These are phyloP conservation scores for Auricularia cornea DNA, from an alignment of 768 basidiomycete genomes.

Conservation along the genomic window DNA sequence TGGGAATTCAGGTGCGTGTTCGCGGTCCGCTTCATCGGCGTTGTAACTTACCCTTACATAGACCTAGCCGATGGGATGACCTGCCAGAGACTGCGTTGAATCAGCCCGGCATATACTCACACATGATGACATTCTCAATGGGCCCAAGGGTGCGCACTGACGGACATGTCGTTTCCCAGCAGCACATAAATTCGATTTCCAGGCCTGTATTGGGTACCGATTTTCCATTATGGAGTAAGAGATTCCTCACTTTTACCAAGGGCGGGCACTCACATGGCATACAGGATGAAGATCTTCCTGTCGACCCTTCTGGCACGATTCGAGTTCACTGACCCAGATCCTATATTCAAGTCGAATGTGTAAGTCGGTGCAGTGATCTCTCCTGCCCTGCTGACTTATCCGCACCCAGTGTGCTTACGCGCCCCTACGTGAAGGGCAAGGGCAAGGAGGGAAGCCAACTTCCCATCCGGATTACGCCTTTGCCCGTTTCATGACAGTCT, in stretches of 20 bases:
- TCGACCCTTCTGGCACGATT: slow-evolving; percentile 38
- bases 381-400: not conserved
- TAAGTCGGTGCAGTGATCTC: not conserved
- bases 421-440: slow-evolving; percentile 38
- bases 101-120: slow-evolving; percentile 33
- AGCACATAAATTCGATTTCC: not conserved
- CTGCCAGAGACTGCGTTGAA: slow-evolving; percentile 29
- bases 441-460: slow-evolving; percentile 33
- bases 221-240: slow-evolving; percentile 35
- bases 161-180: not conserved
- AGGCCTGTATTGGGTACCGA: slow-evolving; percentile 40
- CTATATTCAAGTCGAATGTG: slow-evolving; percentile 40
- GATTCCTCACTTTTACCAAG: not conserved
- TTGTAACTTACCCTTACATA: slow-evolving; percentile 14
- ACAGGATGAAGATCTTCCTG: slow-evolving; percentile 39
- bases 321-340: slow-evolving; percentile 35
- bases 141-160: slow-evolving; percentile 25
- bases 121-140: slow-evolving; percentile 12
- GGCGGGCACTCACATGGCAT: no score
- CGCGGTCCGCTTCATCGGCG: not conserved
- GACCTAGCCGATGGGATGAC: slow-evolving; percentile 47
- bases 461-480: slow-evolving; percentile 27
- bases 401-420: slow-evolving; percentile 29
- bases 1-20: slow-evolving; percentile 42
- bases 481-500: not conserved